Percentiles rank a stretch among this genome's conserved stretches.
These are phyloP conservation scores for Blastosporella zonata DNA, from an alignment of 1,284 basidiomycete species.

Conservation along the genomic window DNA sequence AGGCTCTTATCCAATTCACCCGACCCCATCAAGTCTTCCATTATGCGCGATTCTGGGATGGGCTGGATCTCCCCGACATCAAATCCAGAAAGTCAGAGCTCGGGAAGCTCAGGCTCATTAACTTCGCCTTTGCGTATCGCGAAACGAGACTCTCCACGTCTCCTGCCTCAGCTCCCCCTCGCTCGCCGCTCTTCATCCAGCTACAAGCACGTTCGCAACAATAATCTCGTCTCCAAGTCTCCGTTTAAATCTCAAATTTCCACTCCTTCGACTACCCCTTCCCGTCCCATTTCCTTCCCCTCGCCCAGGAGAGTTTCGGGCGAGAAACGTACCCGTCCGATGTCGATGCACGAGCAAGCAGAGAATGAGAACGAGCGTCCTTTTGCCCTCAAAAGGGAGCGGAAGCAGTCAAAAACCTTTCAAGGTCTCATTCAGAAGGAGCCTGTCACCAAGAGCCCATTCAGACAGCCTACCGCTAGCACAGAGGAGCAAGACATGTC, in stretches of 20 bases:
- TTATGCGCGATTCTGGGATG: conserved; percentile 55
- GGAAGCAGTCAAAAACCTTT: conserved; percentile 73
- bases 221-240: conserved; percentile 85
- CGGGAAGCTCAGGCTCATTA: conserved; percentile 34
- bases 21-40: conserved; percentile 61
- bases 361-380: conserved; percentile 72
- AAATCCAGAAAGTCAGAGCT: conserved; percentile 28
- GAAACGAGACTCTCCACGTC: conserved; percentile 54
- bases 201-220: conserved; percentile 78
- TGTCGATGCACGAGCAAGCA: conserved; percentile 63
- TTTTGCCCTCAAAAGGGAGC: conserved; percentile 66
- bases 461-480: conserved; percentile 38
- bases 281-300: conserved; percentile 33
- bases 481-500: conserved; percentile 25
- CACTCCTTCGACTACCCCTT: conserved; percentile 39
- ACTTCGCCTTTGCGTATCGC: conserved; percentile 69
- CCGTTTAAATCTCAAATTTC: conserved; percentile 77
- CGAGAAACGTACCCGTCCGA: conserved; percentile 68
- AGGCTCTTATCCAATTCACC: conserved; percentile 61
- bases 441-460: conserved; percentile 85
- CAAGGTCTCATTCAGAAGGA: conserved; percentile 74
- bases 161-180: conserved; percentile 39
- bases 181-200: conserved; percentile 77
- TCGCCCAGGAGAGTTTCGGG: conserved; percentile 61
- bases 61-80: conserved; percentile 47